phyloP scores from a whole-genome alignment of 768 basidiomycete genomes.

The Pleurotus pulmonarius region DNA sequence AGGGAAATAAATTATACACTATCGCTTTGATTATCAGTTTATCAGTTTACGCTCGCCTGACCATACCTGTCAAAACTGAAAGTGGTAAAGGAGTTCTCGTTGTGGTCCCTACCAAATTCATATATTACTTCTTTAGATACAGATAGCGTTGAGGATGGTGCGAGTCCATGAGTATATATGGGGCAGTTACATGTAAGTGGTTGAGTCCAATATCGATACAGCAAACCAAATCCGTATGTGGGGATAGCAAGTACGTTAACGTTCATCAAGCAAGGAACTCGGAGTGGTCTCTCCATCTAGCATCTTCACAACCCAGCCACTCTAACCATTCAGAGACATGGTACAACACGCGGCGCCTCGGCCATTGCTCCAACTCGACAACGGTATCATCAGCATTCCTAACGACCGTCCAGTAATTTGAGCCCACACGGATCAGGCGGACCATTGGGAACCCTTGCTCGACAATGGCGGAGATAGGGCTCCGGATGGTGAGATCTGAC shows the following conservation, averaged over 20 bases:
- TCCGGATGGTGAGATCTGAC: slow-evolving; percentile 40
- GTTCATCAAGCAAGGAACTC: neutral
- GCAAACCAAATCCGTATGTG: neutral
- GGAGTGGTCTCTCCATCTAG: slow-evolving; percentile 22
- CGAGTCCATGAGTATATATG: too few species aligned
- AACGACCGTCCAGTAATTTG: slow-evolving; percentile 50
- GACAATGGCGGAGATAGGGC: slow-evolving; percentile 38
- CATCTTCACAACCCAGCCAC: slow-evolving; percentile 60
- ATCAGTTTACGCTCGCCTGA: too few species aligned
- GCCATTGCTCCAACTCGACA: slow-evolving; percentile 45
- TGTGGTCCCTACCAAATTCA: too few species aligned
- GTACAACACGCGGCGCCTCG: slow-evolving; percentile 46
- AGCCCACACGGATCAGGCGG: slow-evolving; percentile 50
- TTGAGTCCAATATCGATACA: neutral
- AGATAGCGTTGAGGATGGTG: too few species aligned
- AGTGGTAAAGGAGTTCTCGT: too few species aligned
- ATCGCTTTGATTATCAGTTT: too few species aligned
- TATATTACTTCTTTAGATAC: too few species aligned
- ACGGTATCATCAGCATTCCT: slow-evolving; percentile 22
- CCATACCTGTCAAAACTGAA: too few species aligned
- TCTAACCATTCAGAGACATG: slow-evolving; percentile 62
- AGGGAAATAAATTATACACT: neutral
- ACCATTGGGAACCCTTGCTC: slow-evolving; percentile 63
- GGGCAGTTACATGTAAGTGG: neutral
- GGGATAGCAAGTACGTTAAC: neutral